Evolutionary conservation across 768 basidiomycete genomes (phyloP), one percentile per base, ranked within the genome.

Genomic region (Tricholomella constricta): DNA sequence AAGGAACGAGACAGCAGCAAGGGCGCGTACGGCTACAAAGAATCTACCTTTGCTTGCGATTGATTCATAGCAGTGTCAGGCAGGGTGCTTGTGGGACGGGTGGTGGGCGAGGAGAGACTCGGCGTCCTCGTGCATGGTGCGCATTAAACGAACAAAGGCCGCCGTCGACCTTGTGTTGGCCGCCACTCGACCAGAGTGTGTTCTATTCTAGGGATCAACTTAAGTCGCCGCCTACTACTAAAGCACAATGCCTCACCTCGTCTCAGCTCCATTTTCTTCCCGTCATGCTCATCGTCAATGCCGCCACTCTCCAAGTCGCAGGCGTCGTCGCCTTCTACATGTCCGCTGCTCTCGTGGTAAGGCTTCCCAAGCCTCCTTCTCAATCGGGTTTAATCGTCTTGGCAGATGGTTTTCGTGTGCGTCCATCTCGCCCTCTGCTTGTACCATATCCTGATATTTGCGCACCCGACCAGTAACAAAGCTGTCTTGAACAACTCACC

Each of bases 281-380:
- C 44, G 62, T 37, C 44, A 75, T 76, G 73, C 52, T 63, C 48
- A 40, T 62, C 54, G 43, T 64, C 48, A 59, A 54, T 57, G 59
- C 70, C 10, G 72, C 73, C 48, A 70, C 69, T 31, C 55, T 79
- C 51, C 75, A 84, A 65, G 83, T 90, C 41, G 83, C 84, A 14
- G 80, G 68, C n/a, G 89, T 91, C 22, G 88, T 90, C 56, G 57
- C 76, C 6, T 91, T 91, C 70, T 91, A 90, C 74, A 90, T 91
- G 88, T 67, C 69, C 19, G 79, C 88, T 2, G 89, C 89, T 3
- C 73, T 91, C 8, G 80, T 89, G 35, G 87, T 89, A 63, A 67
- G 87, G 78, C 26, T 58, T 38, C 34, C 31, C n/a, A n/a, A n/a
- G n/a, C n/a, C n/a, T n/a, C n/a, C n/a, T n/a, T n/a, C n/a, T n/a